Evolutionary conservation across 345 rosid genomes (phyloP), one percentile per base, ranked within the genome.

Genomic region (Syzygium aromaticum): DNA sequence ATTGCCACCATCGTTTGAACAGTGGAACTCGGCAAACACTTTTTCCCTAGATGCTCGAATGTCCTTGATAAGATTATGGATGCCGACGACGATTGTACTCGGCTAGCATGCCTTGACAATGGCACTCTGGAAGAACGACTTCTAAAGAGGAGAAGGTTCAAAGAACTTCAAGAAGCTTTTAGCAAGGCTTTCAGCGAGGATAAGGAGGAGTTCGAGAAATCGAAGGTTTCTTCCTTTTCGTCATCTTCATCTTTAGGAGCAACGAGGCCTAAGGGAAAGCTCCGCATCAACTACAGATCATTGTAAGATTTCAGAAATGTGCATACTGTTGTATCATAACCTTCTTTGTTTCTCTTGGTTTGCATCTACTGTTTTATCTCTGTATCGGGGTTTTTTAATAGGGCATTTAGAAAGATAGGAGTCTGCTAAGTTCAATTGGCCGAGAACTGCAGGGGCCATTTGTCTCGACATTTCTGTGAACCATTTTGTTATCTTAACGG

Each of bases 51-150:
- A 7, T 97, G 98, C 89, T 97, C 96, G 0, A 91, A 89, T 13
- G 94, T 93, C 49, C 91, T 97, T 2, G 92, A 94, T 90, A 93
- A 92, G 89, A 95, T 97, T 86, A 96, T 97, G 96, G 97, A 95
- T 30, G 93, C 92, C 0, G 95, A 94, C 0, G 95, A 94, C 15
- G 96, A 95, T 87, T 86, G 94, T 19, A 88, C 93, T 5, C 91
- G 93, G 88, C 91, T 95, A 2, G 95, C 96, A 13, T 88, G 89
- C n/a, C 27, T 88, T 33, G 94, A 94, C 86, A 92, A 92, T 8
- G 95, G 91, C 46, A 90, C 93, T 23, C 89, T 89, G 1, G 96
- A 94, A 80, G 96, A 93, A 87, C 90, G 89, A 64, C 82, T n/a
- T 25, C 87, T 90, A 21, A 97, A 94, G 92, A 93, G 86, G 86